A percentile compares a stretch with the other conserved stretches of the same genome.
These are phyloP conservation scores for Moringa oleifera DNA, from an alignment of 345 rosid genomes.

Conservation along the genomic window DNA sequence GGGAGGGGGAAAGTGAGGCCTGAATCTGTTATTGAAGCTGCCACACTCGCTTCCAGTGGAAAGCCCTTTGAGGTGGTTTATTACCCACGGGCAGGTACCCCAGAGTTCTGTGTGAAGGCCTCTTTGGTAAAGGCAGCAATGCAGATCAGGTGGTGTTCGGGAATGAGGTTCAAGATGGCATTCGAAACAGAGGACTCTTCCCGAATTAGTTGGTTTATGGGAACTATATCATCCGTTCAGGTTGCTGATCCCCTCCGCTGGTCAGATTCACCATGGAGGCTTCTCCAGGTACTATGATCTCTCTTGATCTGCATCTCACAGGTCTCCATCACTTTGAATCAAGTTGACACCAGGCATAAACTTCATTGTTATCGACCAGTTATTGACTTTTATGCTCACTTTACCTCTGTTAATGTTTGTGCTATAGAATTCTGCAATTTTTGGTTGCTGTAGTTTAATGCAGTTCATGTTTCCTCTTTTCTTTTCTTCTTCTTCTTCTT, in stretches of 20 bases:
- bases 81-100: conserved; percentile 62
- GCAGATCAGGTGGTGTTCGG: conserved; percentile 63
- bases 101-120: conserved; percentile 57
- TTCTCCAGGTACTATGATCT: conserved; percentile 52
- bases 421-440: neutral
- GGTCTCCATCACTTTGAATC: no score
- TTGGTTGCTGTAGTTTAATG: neutral
- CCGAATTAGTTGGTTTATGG: conserved; percentile 81
- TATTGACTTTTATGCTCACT: no score
- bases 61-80: conserved; percentile 62
- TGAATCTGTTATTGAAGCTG: conserved; percentile 58
- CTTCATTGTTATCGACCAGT: no score
- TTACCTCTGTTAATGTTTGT: neutral
- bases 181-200: conserved; percentile 80
- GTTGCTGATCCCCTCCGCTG: conserved; percentile 58
- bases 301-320: no score
- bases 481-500: no score
- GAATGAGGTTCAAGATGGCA: conserved; percentile 80
- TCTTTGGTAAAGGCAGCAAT: conserved; percentile 50
- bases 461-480: neutral
- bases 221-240: conserved; percentile 63
- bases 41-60: conserved; percentile 45
- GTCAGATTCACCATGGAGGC: conserved; percentile 82
- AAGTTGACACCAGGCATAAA: no score
- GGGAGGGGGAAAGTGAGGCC: conserved; percentile 42